These are phyloP conservation scores for Moricandia moricandioides DNA, from an alignment of 345 rosid genomes.

Conservation along the genomic window DNA sequence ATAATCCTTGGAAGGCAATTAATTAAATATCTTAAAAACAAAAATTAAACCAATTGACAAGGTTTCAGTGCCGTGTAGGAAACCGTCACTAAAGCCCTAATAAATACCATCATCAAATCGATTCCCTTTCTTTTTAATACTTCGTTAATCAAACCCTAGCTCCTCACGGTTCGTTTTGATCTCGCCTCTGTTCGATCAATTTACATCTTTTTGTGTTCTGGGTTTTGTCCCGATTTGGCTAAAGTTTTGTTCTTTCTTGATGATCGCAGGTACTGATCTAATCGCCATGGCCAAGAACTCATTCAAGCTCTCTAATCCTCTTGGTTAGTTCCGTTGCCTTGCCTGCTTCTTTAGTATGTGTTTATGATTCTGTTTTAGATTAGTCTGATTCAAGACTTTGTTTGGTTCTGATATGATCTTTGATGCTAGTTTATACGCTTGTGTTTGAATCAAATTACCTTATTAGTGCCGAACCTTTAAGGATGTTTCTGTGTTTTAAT, in stretches of 20 bases:
- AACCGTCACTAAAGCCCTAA: constrained; percentile 33
- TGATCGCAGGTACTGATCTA: constrained; percentile 18
- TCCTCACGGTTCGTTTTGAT: constrained; percentile 13
- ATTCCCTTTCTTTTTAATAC: background rate
- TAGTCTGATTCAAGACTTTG: background rate
- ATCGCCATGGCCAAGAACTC: constrained; percentile 65
- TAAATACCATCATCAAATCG: background rate
- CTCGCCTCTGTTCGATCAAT: constrained; percentile 3
- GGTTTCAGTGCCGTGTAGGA: constrained; percentile 35
- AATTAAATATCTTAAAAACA: background rate
- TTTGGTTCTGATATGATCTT: background rate
- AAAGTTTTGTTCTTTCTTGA: background rate
- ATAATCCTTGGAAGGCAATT: constrained; percentile 11
- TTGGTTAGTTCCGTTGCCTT: constrained; percentile 43
- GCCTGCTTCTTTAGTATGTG: background rate
- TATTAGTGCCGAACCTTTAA: background rate
- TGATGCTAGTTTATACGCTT: background rate
- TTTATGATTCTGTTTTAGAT: constrained; percentile 7
- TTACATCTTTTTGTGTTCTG: background rate
- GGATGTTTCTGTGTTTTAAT: background rate
- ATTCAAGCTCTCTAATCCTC: constrained; percentile 79
- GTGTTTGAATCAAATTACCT: background rate
- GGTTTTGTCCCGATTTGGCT: background rate
- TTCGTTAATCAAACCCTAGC: constrained; percentile 7
- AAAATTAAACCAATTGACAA: background rate